Base-by-base conservation (phyloP, 371 early-diverging fungal genomes). In the Mortierella sp. region DNA sequence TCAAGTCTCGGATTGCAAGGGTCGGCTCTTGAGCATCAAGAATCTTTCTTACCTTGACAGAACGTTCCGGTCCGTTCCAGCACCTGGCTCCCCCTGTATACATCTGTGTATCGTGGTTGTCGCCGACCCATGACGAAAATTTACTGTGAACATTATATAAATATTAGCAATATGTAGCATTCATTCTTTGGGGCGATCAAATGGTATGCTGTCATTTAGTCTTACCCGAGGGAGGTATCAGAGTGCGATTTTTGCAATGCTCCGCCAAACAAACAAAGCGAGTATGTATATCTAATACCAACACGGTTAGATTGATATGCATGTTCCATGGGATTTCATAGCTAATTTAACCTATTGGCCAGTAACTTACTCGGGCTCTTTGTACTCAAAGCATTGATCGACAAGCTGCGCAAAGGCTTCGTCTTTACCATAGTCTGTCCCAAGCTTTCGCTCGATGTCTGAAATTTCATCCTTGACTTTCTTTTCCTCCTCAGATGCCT, bases 61-160 rank as follows among this genome's bases (percentile, higher is more conserved):
- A 92, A 49, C 98, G 89, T 58, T 90, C 87, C 0, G 97, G 97
- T 0, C 97, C 98, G 70, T 96, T 95, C 97, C 98, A 97, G 86
- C 98, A 98, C 56, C 87, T 85, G 12, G 87, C 75, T 32, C 98
- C 98, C 59, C 88, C 85, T 12, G 76, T 80, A 75, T 93, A 96
- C 47, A 83, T 61, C 71, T 93, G 95, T 28, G 84, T 72, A 8
- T 68, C 74, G 69, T 93, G 91, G 35, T 84, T 51, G 19, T 85
- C 73, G 2, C 77, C 84, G 28, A 68, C 65, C 77, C 77, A 76
- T 13, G 68, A 42, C 13, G 77, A 71, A 29, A 76, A 76, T 60
- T 51, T 68, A 29, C 77, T 76, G 61, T 22, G 22, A 40, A 6
- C 2, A 13, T 26, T n/a, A 26, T 49, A 29, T 6, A 19, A n/a